These are phyloP conservation scores for Sporormia fimetaria DNA, from an alignment of 495 filamentous ascomycete genomes.

Conservation along the genomic window DNA sequence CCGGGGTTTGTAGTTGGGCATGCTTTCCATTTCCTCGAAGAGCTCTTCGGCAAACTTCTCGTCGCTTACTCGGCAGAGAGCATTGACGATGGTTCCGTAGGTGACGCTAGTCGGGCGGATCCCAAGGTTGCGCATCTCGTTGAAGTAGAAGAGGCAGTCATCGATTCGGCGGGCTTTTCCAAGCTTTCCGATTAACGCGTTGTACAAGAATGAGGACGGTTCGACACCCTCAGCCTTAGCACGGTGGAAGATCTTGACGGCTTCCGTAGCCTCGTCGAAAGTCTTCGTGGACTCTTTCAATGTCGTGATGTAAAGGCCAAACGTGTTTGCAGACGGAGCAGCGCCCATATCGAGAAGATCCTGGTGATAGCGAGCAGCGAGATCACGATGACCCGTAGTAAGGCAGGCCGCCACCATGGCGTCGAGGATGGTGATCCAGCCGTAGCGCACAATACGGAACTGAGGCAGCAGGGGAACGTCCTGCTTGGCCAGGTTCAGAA, in stretches of 20 bases:
- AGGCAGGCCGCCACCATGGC: slow-evolving; percentile 92
- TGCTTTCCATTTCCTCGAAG: slow-evolving; percentile 97
- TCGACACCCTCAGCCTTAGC: slow-evolving; percentile 90
- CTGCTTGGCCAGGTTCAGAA: slow-evolving; percentile 71
- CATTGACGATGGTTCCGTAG: slow-evolving; percentile 96
- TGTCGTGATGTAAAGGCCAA: slow-evolving; percentile 95
- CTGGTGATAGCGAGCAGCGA: slow-evolving; percentile 78
- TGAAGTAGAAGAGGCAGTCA: slow-evolving; percentile 95
- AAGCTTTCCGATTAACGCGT: slow-evolving; percentile 94
- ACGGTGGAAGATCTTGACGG: slow-evolving; percentile 90
- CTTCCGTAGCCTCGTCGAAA: slow-evolving; percentile 92
- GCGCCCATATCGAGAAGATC: slow-evolving; percentile 79
- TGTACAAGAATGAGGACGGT: slow-evolving; percentile 94
- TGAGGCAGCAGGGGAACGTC: slow-evolving; percentile 77
- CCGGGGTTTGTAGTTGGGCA: slow-evolving; percentile 96
- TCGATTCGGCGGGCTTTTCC: slow-evolving; percentile 96
- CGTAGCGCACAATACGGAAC: slow-evolving; percentile 75
- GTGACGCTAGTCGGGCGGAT: slow-evolving; percentile 96
- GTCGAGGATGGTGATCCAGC: slow-evolving; percentile 90
- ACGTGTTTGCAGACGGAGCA: slow-evolving; percentile 92
- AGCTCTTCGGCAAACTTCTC: slow-evolving; percentile 96
- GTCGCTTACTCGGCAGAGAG: slow-evolving; percentile 90
- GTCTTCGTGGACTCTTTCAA: slow-evolving; percentile 93
- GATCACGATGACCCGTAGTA: slow-evolving; percentile 62
- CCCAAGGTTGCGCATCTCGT: slow-evolving; percentile 84